Base-by-base conservation (phyloP, 2,329 filamentous ascomycete species). In the Bipolaris bicolor region DNA sequence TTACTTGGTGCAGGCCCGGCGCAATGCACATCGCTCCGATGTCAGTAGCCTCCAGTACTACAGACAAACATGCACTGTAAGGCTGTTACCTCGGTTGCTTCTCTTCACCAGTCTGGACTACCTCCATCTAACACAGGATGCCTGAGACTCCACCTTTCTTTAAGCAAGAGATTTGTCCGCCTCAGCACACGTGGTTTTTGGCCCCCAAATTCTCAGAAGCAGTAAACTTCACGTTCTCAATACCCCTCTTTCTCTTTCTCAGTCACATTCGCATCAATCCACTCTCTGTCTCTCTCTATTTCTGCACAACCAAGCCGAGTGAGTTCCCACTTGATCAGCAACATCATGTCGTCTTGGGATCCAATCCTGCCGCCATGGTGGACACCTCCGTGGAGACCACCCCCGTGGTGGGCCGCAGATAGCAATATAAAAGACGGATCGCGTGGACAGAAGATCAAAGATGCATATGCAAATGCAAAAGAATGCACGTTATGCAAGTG, bases 361-460 rank as follows among this genome's bases (percentile, higher is more conserved):
- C 26, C 11, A n/a, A 7, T 1, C 20, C 5, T 31, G 22, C 11
- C 15, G 11, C 16, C 37, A 20, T 57, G 44, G 55, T 24, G 18
- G 16, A 16, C 55, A 37, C 55, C 55, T 31, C 43, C 39, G 5
- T 57, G 44, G 55, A 31, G 18, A 22, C 20, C 55, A 31, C 55
- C 55, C 24, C 43, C 37, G 5, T 57, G 43, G 49, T 57, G 55
- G 55, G 16, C 6, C 15, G 24, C 31, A 3, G 26, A 51, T 29
- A 26, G 2, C 22, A 36, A 48, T 20, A 0, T 37, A n/a, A 22
- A 49, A 13, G 10, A 24, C 29, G 10, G 9, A n/a, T n/a, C 43
- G 22, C 31, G 44, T 31, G 5, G 15, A 18, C 15, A 26, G n/a
- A 41, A 26, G n/a, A 37, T 53, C 20, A 54, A 11, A 10, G 13